phyloP scores from a whole-genome alignment of 345 rosid species.

The Pugionium dolabratum region DNA sequence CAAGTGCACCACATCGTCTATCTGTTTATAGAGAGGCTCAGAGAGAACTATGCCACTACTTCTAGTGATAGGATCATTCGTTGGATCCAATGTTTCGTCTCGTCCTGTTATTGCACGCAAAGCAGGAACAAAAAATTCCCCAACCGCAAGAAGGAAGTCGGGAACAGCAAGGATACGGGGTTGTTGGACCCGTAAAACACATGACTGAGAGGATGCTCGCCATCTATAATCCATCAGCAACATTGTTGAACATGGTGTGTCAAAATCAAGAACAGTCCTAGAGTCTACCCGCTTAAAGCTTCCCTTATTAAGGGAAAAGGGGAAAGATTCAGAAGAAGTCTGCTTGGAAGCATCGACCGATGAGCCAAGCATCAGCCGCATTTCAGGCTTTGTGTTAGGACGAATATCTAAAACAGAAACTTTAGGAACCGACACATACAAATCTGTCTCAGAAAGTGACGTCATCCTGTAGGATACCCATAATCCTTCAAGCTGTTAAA shows the following conservation, averaged over 20 bases:
- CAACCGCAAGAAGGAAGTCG: conserved; percentile 92
- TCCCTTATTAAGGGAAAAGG: conserved; percentile 51
- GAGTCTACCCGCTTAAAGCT: conserved; percentile 54
- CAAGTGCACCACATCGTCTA: conserved; percentile 76
- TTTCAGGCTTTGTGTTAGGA: conserved; percentile 85
- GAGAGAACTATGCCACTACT: conserved; percentile 68
- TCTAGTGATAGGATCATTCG: conserved; percentile 82
- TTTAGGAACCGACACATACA: conserved; percentile 84
- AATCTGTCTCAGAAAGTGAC: conserved; percentile 87
- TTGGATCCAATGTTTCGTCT: conserved; percentile 89
- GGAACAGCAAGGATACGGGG: conserved; percentile 95
- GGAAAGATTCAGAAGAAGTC: conserved; percentile 59
- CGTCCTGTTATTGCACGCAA: conserved; percentile 88
- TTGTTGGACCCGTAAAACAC: conserved; percentile 86
- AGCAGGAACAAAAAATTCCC: conserved; percentile 94
- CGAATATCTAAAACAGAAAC: conserved; percentile 89
- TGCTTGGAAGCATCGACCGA: conserved; percentile 82
- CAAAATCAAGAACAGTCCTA: conserved; percentile 54
- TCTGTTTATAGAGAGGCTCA: conserved; percentile 68
- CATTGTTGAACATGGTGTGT: conserved; percentile 78
- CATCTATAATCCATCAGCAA: conserved; percentile 94
- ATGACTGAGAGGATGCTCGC: conserved; percentile 83
- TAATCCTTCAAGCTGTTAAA: conserved; percentile 84
- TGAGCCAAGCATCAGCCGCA: conserved; percentile 99
- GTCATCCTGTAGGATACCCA: conserved; percentile 95